A percentile compares a stretch with the other conserved stretches of the same genome.
Conservation (phyloP, 2,329 filamentous ascomycete genomes). For the Thielaviopsis euricoi region DNA sequence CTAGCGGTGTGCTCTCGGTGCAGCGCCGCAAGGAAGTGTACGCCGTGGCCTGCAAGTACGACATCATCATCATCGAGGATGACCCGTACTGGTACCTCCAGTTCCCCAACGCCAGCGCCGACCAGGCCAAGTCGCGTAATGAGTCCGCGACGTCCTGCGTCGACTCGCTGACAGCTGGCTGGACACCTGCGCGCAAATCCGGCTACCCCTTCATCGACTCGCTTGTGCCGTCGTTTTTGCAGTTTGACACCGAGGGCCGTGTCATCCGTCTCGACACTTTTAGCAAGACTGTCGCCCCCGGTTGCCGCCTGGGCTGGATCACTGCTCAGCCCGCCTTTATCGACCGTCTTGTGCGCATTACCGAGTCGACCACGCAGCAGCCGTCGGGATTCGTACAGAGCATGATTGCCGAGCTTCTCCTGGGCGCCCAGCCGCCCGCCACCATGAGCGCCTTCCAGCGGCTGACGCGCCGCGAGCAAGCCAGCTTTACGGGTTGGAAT, state of each 20-base stretch:
- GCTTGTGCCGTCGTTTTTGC: constrained; percentile 67
- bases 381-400: constrained; percentile 82
- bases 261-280: constrained; percentile 87
- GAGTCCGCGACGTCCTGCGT: constrained; percentile 20
- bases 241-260: constrained; percentile 67
- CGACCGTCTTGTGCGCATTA: constrained; percentile 52
- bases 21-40: constrained; percentile 66
- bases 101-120: constrained; percentile 51
- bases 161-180: constrained; percentile 16
- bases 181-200: constrained; percentile 24
- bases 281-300: constrained; percentile 81
- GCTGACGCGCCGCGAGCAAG: constrained; percentile 31
- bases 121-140: constrained; percentile 32
- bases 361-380: constrained; percentile 63
- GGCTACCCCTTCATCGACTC: constrained; percentile 71
- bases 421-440: constrained; percentile 43
- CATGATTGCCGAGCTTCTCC: constrained; percentile 60
- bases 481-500: constrained; percentile 47
- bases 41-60: constrained; percentile 62
- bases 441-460: constrained; percentile 25
- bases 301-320: constrained; percentile 80
- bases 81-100: constrained; percentile 95
- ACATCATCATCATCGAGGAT: constrained; percentile 83
- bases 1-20: constrained; percentile 56
- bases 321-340: constrained; percentile 66